Conservation (phyloP, 1,284 basidiomycete genomes). For the Volvariella surrecta region DNA sequence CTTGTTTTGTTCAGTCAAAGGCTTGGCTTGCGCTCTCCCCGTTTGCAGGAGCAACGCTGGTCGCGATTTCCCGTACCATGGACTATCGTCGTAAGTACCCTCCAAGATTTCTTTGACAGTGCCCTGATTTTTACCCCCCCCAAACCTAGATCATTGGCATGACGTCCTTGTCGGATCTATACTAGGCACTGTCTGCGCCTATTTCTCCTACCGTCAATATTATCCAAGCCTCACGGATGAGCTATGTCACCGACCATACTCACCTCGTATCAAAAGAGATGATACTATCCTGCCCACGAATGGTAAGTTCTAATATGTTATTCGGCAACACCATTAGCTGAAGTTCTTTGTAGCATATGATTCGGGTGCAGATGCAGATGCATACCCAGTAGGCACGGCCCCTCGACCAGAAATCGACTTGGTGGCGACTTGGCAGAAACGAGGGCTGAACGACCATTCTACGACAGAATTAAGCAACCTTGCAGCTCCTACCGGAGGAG, state of each 20-base stretch:
- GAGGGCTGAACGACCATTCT: no score
- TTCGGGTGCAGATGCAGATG: not conserved
- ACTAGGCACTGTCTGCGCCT: slow-evolving; percentile 68
- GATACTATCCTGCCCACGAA: slow-evolving; percentile 34
- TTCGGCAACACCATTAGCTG: no score
- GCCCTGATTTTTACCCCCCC: not conserved
- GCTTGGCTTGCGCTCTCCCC: slow-evolving; percentile 81
- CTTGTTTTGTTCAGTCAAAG: slow-evolving; percentile 44
- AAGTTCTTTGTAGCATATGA: no score
- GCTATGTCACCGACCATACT: slow-evolving; percentile 65
- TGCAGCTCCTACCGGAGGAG: no score
- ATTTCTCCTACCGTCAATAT: slow-evolving; percentile 79
- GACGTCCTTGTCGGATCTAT: slow-evolving; percentile 79
- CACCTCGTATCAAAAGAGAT: slow-evolving; percentile 55
- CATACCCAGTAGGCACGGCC: slow-evolving; percentile 26
- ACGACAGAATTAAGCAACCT: no score
- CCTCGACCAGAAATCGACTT: slow-evolving; percentile 23
- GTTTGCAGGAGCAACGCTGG: slow-evolving; percentile 71
- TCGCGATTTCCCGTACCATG: slow-evolving; percentile 89
- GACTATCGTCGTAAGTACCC: slow-evolving; percentile 69
- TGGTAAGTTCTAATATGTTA: slow-evolving; percentile 6
- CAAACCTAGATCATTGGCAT: slow-evolving; percentile 70
- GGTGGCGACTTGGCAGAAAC: no score
- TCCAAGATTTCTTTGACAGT: not conserved
- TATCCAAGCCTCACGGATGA: slow-evolving; percentile 56